These are phyloP conservation scores for Trypanosoma cruzi DNA, from an alignment of 208 protist species.

Conservation along the genomic window DNA sequence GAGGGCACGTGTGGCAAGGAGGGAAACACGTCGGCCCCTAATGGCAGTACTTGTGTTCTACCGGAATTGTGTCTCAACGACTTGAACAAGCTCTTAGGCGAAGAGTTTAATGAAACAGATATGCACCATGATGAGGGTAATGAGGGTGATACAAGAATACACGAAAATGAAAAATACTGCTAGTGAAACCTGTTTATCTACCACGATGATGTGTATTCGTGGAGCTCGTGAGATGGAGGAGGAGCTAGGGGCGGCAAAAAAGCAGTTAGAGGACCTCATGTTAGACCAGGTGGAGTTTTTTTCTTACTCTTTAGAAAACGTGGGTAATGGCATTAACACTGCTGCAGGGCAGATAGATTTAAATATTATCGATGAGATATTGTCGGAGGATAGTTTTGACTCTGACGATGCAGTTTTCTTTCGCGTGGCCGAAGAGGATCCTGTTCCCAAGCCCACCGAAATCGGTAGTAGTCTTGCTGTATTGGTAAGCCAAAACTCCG, in stretches of 20 bases:
- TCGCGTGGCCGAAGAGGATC: background rate
- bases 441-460: background rate
- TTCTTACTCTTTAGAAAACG: background rate
- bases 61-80: too few relatives aligned
- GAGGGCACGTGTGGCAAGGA: background rate
- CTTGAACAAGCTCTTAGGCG: too few relatives aligned
- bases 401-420: background rate
- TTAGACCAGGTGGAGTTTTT: background rate
- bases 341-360: background rate
- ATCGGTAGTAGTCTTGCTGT: background rate
- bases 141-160: too few relatives aligned
- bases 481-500: slow-evolving; percentile 17
- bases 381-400: too few relatives aligned
- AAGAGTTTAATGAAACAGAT: too few relatives aligned
- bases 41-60: too few relatives aligned
- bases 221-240: background rate
- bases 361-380: too few relatives aligned
- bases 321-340: background rate
- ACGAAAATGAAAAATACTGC: too few relatives aligned
- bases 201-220: background rate
- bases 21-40: too few relatives aligned
- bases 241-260: background rate
- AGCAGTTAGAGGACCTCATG: slow-evolving; percentile 6
- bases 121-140: too few relatives aligned
- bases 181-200: too few relatives aligned